Evolutionary conservation across 2,329 filamentous ascomycete species (phyloP), one percentile per base, ranked within the genome.

Genomic region (Chrysoporthe puriensis): DNA sequence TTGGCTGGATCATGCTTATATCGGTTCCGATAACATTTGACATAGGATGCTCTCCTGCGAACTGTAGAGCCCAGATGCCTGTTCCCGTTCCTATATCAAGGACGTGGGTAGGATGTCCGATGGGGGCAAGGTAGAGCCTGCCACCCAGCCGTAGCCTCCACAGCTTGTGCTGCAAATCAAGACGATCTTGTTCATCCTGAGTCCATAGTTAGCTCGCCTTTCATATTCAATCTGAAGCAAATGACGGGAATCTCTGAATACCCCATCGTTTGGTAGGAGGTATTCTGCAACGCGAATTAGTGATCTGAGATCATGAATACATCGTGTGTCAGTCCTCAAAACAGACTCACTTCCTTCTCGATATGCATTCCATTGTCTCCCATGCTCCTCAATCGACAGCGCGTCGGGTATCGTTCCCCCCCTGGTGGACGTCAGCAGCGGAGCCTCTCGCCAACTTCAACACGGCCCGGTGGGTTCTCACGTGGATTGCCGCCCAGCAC

Each of bases 1-100:
- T 70, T 66, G 71, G 42, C 50, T 74, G 57, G 50, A 64, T 63
- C 66, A 68, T 26, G 70, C 72, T 63, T 63, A 58, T 32, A 70
- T 75, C 72, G 66, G 72, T 74, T 6, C 65, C 50, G 18, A 43
- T 48, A 26, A 62, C 61, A 18, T 40, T 14, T 36, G 66, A 68
- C 70, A 43, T 44, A 57, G 67, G 64, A 62, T 57, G 66, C 69
- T 61, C 36, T 7, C 3, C n/a, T 14, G 64, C 64, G 46, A 66
- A 66, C 3, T 66, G 44, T 4, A 66, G 26, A 6, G 64, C 64
- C 64, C 64, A 66, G 4, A 66, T 66, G 1, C 64, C 64, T 13
- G 64, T 66, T n/a, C 64, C 64, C 2, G 64, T 66, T 7, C 64
- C 64, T 44, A 66, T 62, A 40, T 66, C 64, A 34, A 66, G 56